phyloP scores from a whole-genome alignment of 176 grass and related monocot genomes.

The Guadua angustifolia region DNA sequence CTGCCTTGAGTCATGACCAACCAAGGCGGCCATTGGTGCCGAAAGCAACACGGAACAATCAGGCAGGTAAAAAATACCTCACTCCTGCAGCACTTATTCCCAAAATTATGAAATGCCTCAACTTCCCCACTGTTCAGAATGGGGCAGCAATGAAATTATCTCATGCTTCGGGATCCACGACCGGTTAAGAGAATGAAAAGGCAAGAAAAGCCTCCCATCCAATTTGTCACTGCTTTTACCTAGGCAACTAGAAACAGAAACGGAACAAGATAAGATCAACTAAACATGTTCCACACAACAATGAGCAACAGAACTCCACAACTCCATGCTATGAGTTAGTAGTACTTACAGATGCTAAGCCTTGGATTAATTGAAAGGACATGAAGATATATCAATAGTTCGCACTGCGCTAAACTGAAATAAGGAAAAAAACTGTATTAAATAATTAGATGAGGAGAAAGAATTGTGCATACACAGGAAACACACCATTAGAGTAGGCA shows the following conservation, averaged over 20 bases:
- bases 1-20: conserved; percentile 57
- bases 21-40: conserved; percentile 55
- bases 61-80: conserved; percentile 18
- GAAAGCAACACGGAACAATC: conserved; percentile 8
- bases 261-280: conserved; percentile 2
- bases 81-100: conserved; percentile 3
- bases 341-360: conserved; percentile 29
- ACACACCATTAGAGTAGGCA: conserved; percentile 16
- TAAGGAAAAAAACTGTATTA: background rate
- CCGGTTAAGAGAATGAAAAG: background rate
- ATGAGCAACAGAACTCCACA: background rate
- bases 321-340: conserved; percentile 21
- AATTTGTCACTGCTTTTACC: conserved; percentile 25
- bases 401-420: conserved; percentile 35
- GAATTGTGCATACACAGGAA: conserved; percentile 13
- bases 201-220: background rate
- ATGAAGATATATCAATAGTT: conserved; percentile 9
- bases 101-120: background rate
- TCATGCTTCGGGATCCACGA: background rate
- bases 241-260: conserved; percentile 30
- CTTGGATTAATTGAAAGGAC: conserved; percentile 1
- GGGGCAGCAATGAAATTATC: background rate
- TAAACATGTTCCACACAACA: conserved; percentile 16
- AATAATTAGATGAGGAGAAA: conserved; percentile 7
- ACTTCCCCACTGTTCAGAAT: conserved; percentile 21